Percentiles rank a stretch among this genome's conserved stretches.
phyloP scores from a whole-genome alignment of 192 early-diverging fungal species.

The Linnemannia exigua region DNA sequence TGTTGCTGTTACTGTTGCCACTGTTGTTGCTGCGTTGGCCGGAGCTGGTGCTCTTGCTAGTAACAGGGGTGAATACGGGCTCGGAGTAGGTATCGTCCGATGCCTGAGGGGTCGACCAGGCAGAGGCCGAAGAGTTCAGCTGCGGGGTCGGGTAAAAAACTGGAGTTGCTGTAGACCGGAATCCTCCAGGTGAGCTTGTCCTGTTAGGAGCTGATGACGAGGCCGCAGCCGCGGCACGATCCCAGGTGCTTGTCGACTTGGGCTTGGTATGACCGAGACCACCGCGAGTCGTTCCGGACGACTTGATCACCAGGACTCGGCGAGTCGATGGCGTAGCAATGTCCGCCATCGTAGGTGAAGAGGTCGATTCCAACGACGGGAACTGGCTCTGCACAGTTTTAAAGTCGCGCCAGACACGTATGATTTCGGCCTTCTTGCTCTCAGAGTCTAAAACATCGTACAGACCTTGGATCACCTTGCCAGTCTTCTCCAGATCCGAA shows the following conservation, averaged over 20 bases:
- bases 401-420: slow-evolving; percentile 76
- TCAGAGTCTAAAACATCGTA: slow-evolving; percentile 65
- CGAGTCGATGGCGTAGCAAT: slow-evolving; percentile 60
- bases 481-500: slow-evolving; percentile 53
- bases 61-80: not conserved
- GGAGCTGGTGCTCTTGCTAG: slow-evolving; percentile 3
- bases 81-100: slow-evolving; percentile 1
- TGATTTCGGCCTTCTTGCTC: slow-evolving; percentile 69
- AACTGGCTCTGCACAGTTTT: slow-evolving; percentile 65
- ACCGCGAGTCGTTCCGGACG: slow-evolving; percentile 66
- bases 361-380: slow-evolving; percentile 40
- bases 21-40: not conserved
- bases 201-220: slow-evolving; percentile 37
- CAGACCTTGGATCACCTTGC: slow-evolving; percentile 66
- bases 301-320: slow-evolving; percentile 82
- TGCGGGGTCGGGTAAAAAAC: slow-evolving; percentile 53
- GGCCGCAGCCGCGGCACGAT: slow-evolving; percentile 58
- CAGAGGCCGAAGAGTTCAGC: slow-evolving; percentile 36
- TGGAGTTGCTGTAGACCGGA: slow-evolving; percentile 21
- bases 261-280: slow-evolving; percentile 55
- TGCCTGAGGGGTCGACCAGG: slow-evolving; percentile 22
- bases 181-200: slow-evolving; percentile 29
- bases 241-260: slow-evolving; percentile 62
- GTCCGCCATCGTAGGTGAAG: slow-evolving; percentile 42
- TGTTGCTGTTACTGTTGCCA: not conserved